A percentile compares a stretch with the other conserved stretches of the same genome.
These are phyloP conservation scores for Peziza echinospora DNA, from an alignment of 495 filamentous ascomycete species.

Conservation along the genomic window DNA sequence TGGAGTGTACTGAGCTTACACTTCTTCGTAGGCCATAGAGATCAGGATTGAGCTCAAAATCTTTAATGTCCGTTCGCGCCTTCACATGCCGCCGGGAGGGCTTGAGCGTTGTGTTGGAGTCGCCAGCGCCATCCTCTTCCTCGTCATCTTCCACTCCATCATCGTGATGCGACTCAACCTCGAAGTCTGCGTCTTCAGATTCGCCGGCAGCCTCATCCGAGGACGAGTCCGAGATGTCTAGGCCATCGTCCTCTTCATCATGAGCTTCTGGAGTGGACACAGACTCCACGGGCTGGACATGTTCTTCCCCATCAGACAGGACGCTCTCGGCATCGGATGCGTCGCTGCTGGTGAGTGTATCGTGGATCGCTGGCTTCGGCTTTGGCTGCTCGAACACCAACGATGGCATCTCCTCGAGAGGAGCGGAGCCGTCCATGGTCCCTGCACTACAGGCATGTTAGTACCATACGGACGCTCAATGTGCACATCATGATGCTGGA, in stretches of 20 bases:
- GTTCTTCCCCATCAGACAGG: conserved; percentile 17
- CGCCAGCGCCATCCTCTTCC: not conserved
- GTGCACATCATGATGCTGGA: too few relatives aligned
- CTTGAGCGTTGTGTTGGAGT: not conserved
- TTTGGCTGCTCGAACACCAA: not conserved
- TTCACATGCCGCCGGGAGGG: not conserved
- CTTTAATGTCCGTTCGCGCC: conserved; percentile 38
- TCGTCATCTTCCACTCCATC: not conserved
- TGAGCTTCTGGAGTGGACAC: conserved; percentile 15
- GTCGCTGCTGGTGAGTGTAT: conserved; percentile 5
- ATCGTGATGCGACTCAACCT: conserved; percentile 4
- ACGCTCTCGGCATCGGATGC: conserved; percentile 16
- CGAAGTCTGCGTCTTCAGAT: conserved; percentile 19
- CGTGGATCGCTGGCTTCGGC: not conserved
- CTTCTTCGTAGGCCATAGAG: conserved; percentile 84
- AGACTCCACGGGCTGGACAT: conserved; percentile 12
- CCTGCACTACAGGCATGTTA: not conserved
- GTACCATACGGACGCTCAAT: too few relatives aligned
- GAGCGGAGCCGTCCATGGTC: not conserved
- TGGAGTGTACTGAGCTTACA: conserved; percentile 44
- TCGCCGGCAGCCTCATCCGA: conserved; percentile 14
- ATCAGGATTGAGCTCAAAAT: conserved; percentile 80
- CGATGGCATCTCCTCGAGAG: not conserved
- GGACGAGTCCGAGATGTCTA: conserved; percentile 12
- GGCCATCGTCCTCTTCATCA: conserved; percentile 10